Percentiles rank a stretch among this genome's conserved stretches.
These are phyloP conservation scores for Aspergillus nomiae DNA, from an alignment of 2,329 filamentous ascomycete species.

Conservation along the genomic window DNA sequence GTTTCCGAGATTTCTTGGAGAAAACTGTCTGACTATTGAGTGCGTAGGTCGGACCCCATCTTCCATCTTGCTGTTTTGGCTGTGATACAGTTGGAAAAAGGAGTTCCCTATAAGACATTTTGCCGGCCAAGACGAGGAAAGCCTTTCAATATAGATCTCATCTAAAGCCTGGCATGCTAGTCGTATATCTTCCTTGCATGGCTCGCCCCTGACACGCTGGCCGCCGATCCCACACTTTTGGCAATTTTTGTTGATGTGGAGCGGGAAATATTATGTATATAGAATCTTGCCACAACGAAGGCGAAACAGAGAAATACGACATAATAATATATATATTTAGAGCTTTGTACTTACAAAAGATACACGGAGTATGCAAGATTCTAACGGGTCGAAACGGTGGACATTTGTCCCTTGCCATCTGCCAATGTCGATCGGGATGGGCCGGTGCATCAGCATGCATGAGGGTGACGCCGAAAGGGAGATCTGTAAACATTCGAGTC, in stretches of 20 bases:
- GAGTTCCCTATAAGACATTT: not conserved
- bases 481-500: not conserved
- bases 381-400: not conserved
- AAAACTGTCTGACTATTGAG: not conserved
- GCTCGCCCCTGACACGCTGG: not conserved
- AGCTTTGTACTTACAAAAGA: not conserved
- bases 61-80: not conserved
- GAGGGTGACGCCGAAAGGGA: not conserved
- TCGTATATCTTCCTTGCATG: not conserved
- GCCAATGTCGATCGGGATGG: conserved; percentile 1
- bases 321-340: not conserved
- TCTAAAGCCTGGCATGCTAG: not conserved
- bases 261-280: not conserved
- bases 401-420: not conserved
- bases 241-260: not conserved
- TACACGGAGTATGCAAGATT: not conserved
- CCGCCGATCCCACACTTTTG: not conserved
- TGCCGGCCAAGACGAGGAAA: not conserved
- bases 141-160: not conserved
- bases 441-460: conserved; percentile 1
- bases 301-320: not conserved
- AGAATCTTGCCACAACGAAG: not conserved
- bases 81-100: not conserved
- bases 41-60: no score
- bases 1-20: not conserved